Conservation (phyloP, 371 early-diverging fungal species). For the Encephalitozoon hellem region DNA sequence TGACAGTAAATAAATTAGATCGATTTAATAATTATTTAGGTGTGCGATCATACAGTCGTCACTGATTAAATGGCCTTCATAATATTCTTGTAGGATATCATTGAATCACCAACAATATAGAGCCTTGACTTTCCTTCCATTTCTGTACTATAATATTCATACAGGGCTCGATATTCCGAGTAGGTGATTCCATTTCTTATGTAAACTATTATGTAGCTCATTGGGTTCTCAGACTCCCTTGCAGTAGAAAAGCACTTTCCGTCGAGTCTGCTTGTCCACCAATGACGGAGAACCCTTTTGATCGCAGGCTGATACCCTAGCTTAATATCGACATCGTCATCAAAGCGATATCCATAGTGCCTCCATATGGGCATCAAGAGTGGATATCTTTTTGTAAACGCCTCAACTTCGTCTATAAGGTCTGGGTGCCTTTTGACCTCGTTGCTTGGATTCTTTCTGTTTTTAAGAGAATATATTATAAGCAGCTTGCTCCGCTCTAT, state of each 20-base stretch:
- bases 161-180: conserved; percentile 50
- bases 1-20: not conserved
- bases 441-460: not conserved
- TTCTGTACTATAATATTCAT: not conserved
- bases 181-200: conserved; percentile 53
- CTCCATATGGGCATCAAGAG: not conserved
- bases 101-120: conserved; percentile 11
- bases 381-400: conserved; percentile 23
- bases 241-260: conserved; percentile 15
- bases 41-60: not conserved
- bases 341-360: conserved; percentile 15
- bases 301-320: conserved; percentile 55
- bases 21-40: not conserved
- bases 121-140: not conserved
- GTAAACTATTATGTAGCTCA: conserved; percentile 44
- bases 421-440: not conserved
- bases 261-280: conserved; percentile 35
- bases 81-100: conserved; percentile 9
- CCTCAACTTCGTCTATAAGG: conserved; percentile 33
- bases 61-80: not conserved
- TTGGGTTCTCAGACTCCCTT: conserved; percentile 5
- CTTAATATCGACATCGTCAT: conserved; percentile 41
- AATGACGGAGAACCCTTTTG: conserved; percentile 31
- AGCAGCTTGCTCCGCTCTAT: not conserved
- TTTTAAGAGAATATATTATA: conserved; percentile 31